Percentiles rank a stretch among this genome's conserved stretches.
These are phyloP conservation scores for Penicillium verhagenii DNA, from an alignment of 495 filamentous ascomycete genomes.

Conservation along the genomic window DNA sequence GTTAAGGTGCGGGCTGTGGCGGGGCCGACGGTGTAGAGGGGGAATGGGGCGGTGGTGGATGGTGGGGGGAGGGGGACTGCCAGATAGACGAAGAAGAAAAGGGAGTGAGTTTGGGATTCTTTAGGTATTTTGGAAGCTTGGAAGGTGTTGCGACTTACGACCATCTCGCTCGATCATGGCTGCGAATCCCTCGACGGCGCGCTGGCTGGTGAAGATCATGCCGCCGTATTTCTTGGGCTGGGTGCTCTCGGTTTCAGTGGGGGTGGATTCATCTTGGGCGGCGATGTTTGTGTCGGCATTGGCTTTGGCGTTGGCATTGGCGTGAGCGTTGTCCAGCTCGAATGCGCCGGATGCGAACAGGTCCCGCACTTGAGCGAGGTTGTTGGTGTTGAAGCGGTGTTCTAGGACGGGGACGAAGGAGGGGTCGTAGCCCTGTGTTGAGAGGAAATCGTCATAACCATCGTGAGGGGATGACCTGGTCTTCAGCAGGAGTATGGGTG, in stretches of 20 bases:
- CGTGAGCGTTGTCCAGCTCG: not conserved
- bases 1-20: conserved; percentile 76
- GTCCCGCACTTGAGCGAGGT: conserved; percentile 43
- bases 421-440: conserved; percentile 45
- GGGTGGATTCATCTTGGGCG: no score
- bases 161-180: conserved; percentile 55
- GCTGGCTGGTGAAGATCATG: conserved; percentile 89
- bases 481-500: conserved; percentile 74
- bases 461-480: conserved; percentile 77
- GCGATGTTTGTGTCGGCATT: no score
- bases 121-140: no score
- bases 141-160: conserved; percentile 22
- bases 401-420: conserved; percentile 82
- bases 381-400: conserved; percentile 57
- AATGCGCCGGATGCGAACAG: conserved; percentile 39
- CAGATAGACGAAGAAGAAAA: no score
- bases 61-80: conserved; percentile 9
- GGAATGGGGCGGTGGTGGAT: conserved; percentile 26
- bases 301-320: not conserved
- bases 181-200: conserved; percentile 84
- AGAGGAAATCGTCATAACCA: conserved; percentile 75
- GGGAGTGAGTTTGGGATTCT: no score
- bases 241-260: no score
- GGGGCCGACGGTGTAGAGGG: conserved; percentile 89
- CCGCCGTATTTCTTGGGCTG: conserved; percentile 68